Evolutionary conservation across 2,329 filamentous ascomycete genomes (phyloP).

Genomic region (Aspergillus novofumigatus): DNA sequence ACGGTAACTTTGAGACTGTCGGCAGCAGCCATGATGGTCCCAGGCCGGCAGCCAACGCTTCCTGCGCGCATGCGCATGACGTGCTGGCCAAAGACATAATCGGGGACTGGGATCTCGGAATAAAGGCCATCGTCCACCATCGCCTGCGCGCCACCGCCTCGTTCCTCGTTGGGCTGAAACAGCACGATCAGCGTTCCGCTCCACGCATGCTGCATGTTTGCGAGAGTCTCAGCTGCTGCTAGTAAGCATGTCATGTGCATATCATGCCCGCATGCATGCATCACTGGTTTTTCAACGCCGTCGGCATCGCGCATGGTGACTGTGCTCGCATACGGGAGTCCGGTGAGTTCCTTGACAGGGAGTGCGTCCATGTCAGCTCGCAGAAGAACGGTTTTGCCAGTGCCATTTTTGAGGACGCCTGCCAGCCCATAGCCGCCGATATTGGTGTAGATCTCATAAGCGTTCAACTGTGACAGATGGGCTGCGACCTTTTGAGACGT

Average conservation of each 20-base stretch:
- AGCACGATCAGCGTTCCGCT: constrained; percentile 58
- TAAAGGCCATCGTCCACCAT: constrained; percentile 60
- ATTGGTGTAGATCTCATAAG: constrained; percentile 37
- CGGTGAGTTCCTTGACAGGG: constrained; percentile 46
- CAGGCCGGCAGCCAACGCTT: constrained; percentile 34
- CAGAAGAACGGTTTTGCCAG: constrained; percentile 43
- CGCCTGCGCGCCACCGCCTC: constrained; percentile 57
- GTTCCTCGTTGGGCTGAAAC: constrained; percentile 67
- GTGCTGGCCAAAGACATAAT: constrained; percentile 55
- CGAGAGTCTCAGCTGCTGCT: constrained; percentile 50
- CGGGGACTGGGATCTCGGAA: constrained; percentile 49
- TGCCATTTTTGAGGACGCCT: constrained; percentile 42
- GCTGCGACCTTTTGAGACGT: constrained; percentile 48
- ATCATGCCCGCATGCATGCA: constrained; percentile 61
- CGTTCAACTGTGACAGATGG: constrained; percentile 34
- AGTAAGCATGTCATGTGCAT: constrained; percentile 58
- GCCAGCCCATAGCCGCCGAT: constrained; percentile 46
- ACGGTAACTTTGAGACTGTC: constrained; percentile 51
- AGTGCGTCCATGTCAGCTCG: constrained; percentile 50
- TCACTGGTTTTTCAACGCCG: constrained; percentile 51
- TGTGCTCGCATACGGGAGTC: constrained; percentile 46
- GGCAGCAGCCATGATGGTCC: constrained; percentile 42
- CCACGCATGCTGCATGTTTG: constrained; percentile 48
- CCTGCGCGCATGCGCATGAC: constrained; percentile 47
- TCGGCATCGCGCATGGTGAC: constrained; percentile 45